phyloP scores from a whole-genome alignment of 1,284 basidiomycete species.

The Irpex sp. region DNA sequence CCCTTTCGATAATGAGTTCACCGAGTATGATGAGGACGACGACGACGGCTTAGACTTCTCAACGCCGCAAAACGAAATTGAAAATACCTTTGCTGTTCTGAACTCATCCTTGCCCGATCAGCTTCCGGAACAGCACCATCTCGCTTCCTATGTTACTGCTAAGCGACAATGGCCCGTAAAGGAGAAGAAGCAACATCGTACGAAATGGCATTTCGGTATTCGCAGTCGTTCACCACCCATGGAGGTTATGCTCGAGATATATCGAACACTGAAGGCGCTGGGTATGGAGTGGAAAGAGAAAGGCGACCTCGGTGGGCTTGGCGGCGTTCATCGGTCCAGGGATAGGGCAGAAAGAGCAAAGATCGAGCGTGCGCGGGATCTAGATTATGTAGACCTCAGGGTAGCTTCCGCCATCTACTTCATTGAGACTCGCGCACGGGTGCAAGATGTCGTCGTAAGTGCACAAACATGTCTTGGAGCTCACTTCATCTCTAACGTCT shows the following conservation, averaged over 20 bases:
- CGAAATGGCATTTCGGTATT: conserved; percentile 98
- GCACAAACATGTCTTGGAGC: conserved; percentile 1
- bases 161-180: conserved; percentile 44
- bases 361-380: conserved; percentile 60
- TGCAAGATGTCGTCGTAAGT: conserved; percentile 87
- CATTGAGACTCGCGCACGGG: conserved; percentile 89
- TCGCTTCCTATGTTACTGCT: conserved; percentile 63
- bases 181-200: conserved; percentile 68
- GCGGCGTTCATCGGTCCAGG: conserved; percentile 36
- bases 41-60: conserved; percentile 64
- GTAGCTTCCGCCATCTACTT: conserved; percentile 82
- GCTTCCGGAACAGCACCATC: conserved; percentile 47
- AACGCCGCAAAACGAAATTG: conserved; percentile 41
- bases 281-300: conserved; percentile 98
- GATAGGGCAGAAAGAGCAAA: conserved; percentile 43
- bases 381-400: conserved; percentile 68
- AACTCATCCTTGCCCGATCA: conserved; percentile 76
- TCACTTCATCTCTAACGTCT: not conserved
- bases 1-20: conserved; percentile 74
- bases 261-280: conserved; percentile 87
- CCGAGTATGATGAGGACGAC: conserved; percentile 55
- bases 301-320: conserved; percentile 65
- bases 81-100: conserved; percentile 78
- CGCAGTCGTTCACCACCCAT: conserved; percentile 93
- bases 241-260: conserved; percentile 99